Conservation (phyloP, 2,329 filamentous ascomycete genomes). For the Akanthomyces lecanii region DNA sequence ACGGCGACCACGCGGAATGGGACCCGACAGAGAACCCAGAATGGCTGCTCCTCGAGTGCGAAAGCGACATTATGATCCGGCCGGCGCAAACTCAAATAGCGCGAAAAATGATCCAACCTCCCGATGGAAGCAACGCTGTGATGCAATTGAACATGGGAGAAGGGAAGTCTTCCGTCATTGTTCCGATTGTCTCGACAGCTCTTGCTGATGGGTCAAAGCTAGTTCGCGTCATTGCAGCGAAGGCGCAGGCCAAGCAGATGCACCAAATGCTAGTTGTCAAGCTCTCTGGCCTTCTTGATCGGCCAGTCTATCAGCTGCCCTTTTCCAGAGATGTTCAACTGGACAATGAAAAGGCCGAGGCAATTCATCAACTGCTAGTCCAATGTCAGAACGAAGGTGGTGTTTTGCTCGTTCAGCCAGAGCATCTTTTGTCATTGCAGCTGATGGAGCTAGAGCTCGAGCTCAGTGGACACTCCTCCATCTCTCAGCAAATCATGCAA, state of each 20-base stretch:
- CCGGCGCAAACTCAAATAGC: constrained; percentile 56
- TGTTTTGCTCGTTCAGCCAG: constrained; percentile 57
- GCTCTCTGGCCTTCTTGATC: constrained; percentile 51
- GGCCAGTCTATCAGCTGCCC: constrained; percentile 53
- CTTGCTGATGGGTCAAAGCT: constrained; percentile 49
- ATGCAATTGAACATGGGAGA: constrained; percentile 70
- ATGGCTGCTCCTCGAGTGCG: constrained; percentile 59
- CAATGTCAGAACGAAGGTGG: constrained; percentile 48
- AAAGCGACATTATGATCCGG: constrained; percentile 59
- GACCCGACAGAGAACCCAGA: constrained; percentile 41
- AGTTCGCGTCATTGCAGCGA: constrained; percentile 56
- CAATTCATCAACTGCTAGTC: constrained; percentile 37
- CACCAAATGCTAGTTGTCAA: constrained; percentile 49
- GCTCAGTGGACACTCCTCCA: constrained; percentile 24
- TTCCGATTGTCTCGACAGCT: constrained; percentile 55
- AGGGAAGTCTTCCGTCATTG: constrained; percentile 66
- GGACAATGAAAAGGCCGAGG: constrained; percentile 23
- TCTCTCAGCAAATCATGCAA: neutral
- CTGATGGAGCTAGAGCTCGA: constrained; percentile 44
- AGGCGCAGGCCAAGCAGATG: constrained; percentile 59
- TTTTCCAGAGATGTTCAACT: constrained; percentile 50
- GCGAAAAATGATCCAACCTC: constrained; percentile 46
- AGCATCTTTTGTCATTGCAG: constrained; percentile 60
- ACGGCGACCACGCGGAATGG: neutral
- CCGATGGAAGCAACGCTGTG: constrained; percentile 41